Evolutionary conservation across 2,329 filamentous ascomycete genomes (phyloP).

Genomic region (Xylogone sp.): DNA sequence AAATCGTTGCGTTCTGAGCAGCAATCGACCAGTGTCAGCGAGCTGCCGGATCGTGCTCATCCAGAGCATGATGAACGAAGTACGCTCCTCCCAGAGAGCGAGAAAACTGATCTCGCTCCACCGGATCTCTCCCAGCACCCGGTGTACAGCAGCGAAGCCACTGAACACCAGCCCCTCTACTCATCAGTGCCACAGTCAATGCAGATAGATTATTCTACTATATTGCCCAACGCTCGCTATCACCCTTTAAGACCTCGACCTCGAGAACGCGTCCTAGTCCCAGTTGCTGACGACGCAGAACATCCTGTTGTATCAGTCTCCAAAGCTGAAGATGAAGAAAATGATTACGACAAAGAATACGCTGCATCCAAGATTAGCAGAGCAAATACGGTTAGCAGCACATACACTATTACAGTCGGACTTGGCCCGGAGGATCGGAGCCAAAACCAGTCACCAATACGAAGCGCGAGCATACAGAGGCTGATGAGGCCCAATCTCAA

Average conservation of each 20-base stretch:
- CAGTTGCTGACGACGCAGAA: conserved; percentile 7
- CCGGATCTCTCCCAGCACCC: background rate
- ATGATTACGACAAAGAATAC: background rate
- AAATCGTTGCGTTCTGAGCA: background rate
- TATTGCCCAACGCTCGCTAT: background rate
- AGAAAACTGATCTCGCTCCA: background rate
- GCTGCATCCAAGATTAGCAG: background rate
- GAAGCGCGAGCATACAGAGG: background rate
- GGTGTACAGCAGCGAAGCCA: background rate
- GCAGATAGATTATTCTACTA: background rate
- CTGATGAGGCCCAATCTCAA: background rate
- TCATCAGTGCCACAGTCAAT: background rate
- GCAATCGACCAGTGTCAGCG: background rate
- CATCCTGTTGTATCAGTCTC: conserved; percentile 9
- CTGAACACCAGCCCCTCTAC: background rate
- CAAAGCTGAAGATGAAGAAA: background rate
- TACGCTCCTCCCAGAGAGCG: background rate
- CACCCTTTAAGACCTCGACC: too few species aligned
- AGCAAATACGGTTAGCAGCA: background rate
- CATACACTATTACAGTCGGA: background rate
- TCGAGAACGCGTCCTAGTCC: conserved; percentile 1
- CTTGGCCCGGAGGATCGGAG: background rate
- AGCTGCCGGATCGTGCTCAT: too few species aligned
- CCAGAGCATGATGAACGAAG: background rate
- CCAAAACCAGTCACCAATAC: background rate